Evolutionary conservation across 192 early-diverging fungal species (phyloP), one percentile per base, ranked within the genome.

Genomic region (Coemansia sp.): DNA sequence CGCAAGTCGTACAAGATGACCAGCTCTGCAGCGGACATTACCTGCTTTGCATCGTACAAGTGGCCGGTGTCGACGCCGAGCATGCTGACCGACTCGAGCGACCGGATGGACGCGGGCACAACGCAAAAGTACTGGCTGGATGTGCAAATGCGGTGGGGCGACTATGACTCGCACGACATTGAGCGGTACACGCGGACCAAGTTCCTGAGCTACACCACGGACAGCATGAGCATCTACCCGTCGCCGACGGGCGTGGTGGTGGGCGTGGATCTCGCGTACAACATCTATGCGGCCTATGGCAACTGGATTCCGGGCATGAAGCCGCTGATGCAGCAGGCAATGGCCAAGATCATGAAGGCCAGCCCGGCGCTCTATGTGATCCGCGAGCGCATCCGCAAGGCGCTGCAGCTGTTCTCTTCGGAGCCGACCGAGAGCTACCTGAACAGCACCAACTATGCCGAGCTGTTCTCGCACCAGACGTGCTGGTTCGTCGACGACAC

Each of bases 401-500:
- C 89, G 47, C 83, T 99, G 53, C 96, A 99, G 70, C 84, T 99
- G 47, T 99, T 97, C 70, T 94, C 92, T 19, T 96, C 94, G 0
- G 96, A 99, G 74, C 92, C 96, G 5, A 99, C 96, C 6, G 96
- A 99, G 67, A 95, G 94, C 50, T 97, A 96, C 63, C 76, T 99
- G 55, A 90, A 88, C 53, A 95, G 92, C 35, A 90, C 91, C 50
- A 91, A 92, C 67, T 93, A 97, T 54, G 90, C 90, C 19, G 96
- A 99, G 70, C 79, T 99, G 57, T 99, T 99, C 80, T 90, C 87
- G 52, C 94, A 95, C 67, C 93, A 97, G 76, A 96, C 93, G 42
- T 96, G 95, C 63, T 99, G 96, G 96, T 99, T 99, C 69, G 90
- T 99, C 31, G 96, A 99, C 68, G 96, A 99, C 64, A 97, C 96